These are phyloP conservation scores for Aspergillus neoniger DNA, from an alignment of 2,329 filamentous ascomycete genomes.

Conservation along the genomic window DNA sequence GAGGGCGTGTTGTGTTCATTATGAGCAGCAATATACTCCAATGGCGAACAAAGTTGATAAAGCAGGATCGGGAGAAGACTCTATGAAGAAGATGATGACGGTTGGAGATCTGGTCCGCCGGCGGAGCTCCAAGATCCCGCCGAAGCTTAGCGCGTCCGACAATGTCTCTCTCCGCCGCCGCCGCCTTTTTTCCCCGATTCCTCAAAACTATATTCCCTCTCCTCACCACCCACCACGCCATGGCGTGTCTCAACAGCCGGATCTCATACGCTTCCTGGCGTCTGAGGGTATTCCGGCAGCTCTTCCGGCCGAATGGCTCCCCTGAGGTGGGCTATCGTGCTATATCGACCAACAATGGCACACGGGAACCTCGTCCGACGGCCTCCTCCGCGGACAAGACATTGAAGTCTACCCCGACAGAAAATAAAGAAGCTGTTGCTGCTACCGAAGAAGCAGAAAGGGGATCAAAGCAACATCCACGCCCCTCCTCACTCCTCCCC, in stretches of 20 bases:
- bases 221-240: slow-evolving; percentile 19
- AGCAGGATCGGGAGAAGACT: neutral
- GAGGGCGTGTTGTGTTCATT: slow-evolving; percentile 28
- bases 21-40: neutral
- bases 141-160: slow-evolving; percentile 3
- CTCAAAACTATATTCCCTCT: slow-evolving; percentile 9
- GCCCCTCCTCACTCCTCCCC: slow-evolving; percentile 37
- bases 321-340: neutral
- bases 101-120: slow-evolving; percentile 1
- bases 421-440: neutral
- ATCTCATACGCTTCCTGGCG: slow-evolving; percentile 38
- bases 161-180: neutral
- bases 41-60: neutral
- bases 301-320: slow-evolving; percentile 19
- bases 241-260: slow-evolving; percentile 30
- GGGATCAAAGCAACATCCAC: neutral
- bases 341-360: slow-evolving; percentile 11
- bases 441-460: neutral
- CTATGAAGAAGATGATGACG: slow-evolving; percentile 1
- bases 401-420: neutral
- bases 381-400: slow-evolving; percentile 9
- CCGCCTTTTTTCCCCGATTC: neutral
- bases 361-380: neutral
- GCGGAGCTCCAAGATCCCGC: slow-evolving; percentile 1
- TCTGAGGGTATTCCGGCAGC: slow-evolving; percentile 27